Conservation (phyloP, 208 protist species). For the Trypanosoma theileri region DNA sequence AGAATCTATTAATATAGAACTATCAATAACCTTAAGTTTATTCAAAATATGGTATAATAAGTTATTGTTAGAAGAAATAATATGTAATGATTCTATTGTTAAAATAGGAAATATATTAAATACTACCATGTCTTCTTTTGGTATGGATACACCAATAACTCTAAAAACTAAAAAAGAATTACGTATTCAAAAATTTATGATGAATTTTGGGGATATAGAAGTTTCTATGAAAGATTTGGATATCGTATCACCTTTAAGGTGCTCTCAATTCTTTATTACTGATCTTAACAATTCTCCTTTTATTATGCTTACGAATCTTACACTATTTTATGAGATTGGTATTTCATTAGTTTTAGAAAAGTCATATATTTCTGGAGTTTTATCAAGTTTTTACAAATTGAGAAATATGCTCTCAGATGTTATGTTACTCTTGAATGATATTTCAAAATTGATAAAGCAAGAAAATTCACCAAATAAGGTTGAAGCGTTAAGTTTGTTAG, state of each 20-base stretch:
- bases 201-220: constrained; percentile 7
- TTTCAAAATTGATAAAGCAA: not conserved
- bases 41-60: constrained; percentile 6
- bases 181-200: constrained; percentile 7
- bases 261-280: constrained; percentile 4
- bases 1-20: not conserved
- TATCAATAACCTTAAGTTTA: constrained; percentile 6
- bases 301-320: constrained; percentile 1
- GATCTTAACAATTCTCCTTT: constrained; percentile 6
- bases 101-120: not conserved
- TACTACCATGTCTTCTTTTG: not conserved
- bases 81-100: constrained; percentile 1
- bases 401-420: constrained; percentile 2
- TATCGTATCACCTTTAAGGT: not conserved
- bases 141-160: not conserved
- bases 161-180: not conserved
- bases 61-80: constrained; percentile 8
- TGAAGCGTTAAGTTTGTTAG: not conserved
- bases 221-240: constrained; percentile 3
- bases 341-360: not conserved
- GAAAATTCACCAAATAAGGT: not conserved
- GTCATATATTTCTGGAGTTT: constrained; percentile 4
- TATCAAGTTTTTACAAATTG: constrained; percentile 18
- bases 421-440: not conserved
- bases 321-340: not conserved